Percentiles rank a stretch among this genome's conserved stretches.
These are phyloP conservation scores for Colletotrichum viniferum DNA, from an alignment of 2,329 filamentous ascomycete genomes.

Conservation along the genomic window DNA sequence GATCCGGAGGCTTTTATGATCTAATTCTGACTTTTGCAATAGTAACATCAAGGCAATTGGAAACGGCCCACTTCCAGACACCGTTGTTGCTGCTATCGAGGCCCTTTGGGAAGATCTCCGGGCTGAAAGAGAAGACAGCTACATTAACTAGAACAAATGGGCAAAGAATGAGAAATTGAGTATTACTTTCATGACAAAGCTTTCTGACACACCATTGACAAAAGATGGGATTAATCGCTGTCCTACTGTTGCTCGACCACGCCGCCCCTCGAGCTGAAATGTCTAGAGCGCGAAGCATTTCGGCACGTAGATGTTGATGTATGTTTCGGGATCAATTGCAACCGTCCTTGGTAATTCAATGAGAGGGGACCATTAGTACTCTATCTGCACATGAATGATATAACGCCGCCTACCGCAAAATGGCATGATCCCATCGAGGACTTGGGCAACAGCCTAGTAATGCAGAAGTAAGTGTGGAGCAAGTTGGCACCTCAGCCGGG, in stretches of 20 bases:
- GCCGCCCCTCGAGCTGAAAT: not conserved
- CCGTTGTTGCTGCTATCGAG: not conserved
- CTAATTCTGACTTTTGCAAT: not conserved
- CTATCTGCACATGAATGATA: not conserved
- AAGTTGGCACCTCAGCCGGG: not conserved
- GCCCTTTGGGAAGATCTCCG: not conserved
- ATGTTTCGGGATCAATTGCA: not conserved
- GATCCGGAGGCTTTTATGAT: not conserved
- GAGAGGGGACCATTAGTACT: not conserved
- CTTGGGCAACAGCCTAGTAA: not conserved
- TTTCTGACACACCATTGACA: not conserved
- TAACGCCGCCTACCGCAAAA: not conserved
- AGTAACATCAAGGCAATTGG: not conserved
- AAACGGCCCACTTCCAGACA: not conserved
- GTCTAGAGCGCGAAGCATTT: not conserved
- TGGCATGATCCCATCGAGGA: not conserved
- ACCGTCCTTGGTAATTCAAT: not conserved
- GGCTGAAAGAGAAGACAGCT: not conserved
- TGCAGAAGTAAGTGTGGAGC: not conserved
- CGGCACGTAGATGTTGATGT: not conserved
- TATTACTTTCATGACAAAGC: rapidly evolving
- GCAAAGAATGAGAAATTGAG: not conserved
- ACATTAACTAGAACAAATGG: not conserved
- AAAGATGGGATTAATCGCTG: not conserved
- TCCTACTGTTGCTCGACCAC: not conserved